These are phyloP conservation scores for Platanthera zijinensis DNA, from an alignment of 106 monocot species.

Conservation along the genomic window DNA sequence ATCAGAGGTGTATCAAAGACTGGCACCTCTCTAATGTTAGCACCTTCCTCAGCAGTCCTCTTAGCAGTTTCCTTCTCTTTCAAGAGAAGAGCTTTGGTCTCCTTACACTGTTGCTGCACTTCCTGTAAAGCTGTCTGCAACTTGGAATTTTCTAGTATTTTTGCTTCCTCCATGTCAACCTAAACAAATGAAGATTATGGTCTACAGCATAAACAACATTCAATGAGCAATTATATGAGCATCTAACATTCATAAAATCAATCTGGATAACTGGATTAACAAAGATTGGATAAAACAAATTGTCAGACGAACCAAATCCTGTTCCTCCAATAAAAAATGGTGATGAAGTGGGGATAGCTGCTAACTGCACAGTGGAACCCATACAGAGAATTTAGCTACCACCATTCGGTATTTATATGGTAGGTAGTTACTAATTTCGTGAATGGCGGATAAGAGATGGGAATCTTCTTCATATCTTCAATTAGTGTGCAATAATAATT, in stretches of 20 bases:
- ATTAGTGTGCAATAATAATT: too few relatives aligned
- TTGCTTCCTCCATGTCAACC: constrained; percentile 69
- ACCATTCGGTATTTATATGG: too few relatives aligned
- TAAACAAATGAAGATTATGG: constrained; percentile 6
- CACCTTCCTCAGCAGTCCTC: constrained; percentile 28
- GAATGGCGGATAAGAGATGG: too few relatives aligned
- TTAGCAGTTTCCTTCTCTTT: constrained; percentile 33
- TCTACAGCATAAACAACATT: background rate
- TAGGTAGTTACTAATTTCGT: too few relatives aligned
- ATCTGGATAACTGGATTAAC: background rate
- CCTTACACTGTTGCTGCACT: constrained; percentile 30
- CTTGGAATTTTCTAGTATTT: constrained; percentile 64
- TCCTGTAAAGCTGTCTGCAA: constrained; percentile 41
- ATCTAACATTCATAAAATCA: background rate
- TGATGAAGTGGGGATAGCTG: too few relatives aligned
- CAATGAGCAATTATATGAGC: background rate
- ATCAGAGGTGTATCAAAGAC: constrained; percentile 51
- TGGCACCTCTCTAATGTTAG: constrained; percentile 40
- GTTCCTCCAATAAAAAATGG: too few relatives aligned
- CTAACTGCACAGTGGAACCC: too few relatives aligned
- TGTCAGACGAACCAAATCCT: too few relatives aligned
- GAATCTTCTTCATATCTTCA: too few relatives aligned
- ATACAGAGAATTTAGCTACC: too few relatives aligned
- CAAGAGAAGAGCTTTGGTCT: constrained; percentile 25
- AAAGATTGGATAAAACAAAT: background rate